Evolutionary conservation across 352 stramenopile genomes (phyloP).

Genomic region (Elongisporangium senticosum): DNA sequence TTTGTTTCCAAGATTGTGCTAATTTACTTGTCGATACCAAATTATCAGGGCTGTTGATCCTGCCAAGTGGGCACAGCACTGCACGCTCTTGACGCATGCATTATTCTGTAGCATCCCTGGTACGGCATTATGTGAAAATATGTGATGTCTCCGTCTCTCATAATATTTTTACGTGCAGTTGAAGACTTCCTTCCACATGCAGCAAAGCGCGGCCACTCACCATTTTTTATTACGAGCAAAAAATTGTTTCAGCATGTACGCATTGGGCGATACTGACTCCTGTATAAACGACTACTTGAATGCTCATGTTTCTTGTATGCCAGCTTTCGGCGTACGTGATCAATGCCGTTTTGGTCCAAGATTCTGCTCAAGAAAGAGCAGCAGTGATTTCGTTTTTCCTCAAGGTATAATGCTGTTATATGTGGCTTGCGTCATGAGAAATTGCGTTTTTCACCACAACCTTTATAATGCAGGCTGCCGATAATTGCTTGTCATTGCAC

Average conservation of each 20-base stretch:
- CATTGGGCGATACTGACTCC: conserved; percentile 1
- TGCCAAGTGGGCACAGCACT: conserved; percentile 63
- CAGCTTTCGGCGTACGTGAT: conserved; percentile 81
- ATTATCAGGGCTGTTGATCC: conserved; percentile 42
- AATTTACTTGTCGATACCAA: background rate
- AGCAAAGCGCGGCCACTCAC: conserved; percentile 47
- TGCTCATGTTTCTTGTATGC: conserved; percentile 2
- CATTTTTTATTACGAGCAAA: conserved; percentile 58
- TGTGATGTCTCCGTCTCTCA: background rate
- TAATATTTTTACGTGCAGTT: conserved; percentile 24
- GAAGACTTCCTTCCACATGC: conserved; percentile 59
- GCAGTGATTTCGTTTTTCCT: conserved; percentile 80
- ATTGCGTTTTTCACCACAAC: background rate
- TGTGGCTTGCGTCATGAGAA: background rate
- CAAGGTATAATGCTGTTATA: conserved; percentile 23
- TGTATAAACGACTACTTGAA: background rate
- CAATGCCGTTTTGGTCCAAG: conserved; percentile 72
- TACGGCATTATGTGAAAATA: conserved; percentile 10
- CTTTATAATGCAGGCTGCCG: conserved; percentile 39
- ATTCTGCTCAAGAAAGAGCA: conserved; percentile 51
- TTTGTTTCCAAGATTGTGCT: background rate
- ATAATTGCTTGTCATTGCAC: conserved; percentile 61
- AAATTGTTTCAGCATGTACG: conserved; percentile 85
- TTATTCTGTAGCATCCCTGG: conserved; percentile 78
- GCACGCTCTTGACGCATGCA: conserved; percentile 73